phyloP scores from a whole-genome alignment of 805 yeast species.

The Yamadazyma olivae region DNA sequence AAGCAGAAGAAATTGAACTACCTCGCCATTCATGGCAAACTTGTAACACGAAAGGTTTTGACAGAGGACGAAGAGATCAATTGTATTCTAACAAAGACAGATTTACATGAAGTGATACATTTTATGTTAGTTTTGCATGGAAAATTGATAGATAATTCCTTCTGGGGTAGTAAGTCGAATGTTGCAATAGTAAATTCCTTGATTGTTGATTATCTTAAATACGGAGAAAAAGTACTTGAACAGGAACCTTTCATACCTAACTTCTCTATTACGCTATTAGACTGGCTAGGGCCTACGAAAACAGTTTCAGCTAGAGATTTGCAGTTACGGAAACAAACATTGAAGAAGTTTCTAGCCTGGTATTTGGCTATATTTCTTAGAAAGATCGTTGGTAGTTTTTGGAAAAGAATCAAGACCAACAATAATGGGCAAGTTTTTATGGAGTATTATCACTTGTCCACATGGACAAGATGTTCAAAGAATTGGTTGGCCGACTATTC shows the following conservation, averaged over 20 bases:
- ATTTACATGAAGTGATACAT: constrained; percentile 27
- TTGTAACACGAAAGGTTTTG: background rate
- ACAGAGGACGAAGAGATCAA: background rate
- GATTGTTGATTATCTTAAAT: constrained; percentile 23
- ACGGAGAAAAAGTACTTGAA: background rate
- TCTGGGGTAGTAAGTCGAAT: constrained; percentile 54
- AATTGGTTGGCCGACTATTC: constrained; percentile 45
- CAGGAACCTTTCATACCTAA: background rate
- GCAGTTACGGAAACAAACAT: constrained; percentile 28
- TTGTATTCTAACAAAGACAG: background rate
- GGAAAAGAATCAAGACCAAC: constrained; percentile 6
- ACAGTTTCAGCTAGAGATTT: constrained; percentile 32
- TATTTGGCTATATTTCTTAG: constrained; percentile 43
- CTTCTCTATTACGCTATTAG: background rate
- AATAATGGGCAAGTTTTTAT: constrained; percentile 2
- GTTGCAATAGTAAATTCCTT: constrained; percentile 34
- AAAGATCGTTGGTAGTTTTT: constrained; percentile 5
- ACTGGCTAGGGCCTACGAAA: background rate
- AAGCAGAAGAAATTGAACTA: constrained; percentile 7
- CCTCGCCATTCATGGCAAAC: background rate
- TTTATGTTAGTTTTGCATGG: constrained; percentile 44
- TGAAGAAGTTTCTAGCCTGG: constrained; percentile 56
- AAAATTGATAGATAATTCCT: constrained; percentile 46
- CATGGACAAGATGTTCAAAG: constrained; percentile 49
- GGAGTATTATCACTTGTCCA: constrained; percentile 51